Evolutionary conservation across 2,329 filamentous ascomycete species (phyloP).

Genomic region (Aspergillus neotritici): DNA sequence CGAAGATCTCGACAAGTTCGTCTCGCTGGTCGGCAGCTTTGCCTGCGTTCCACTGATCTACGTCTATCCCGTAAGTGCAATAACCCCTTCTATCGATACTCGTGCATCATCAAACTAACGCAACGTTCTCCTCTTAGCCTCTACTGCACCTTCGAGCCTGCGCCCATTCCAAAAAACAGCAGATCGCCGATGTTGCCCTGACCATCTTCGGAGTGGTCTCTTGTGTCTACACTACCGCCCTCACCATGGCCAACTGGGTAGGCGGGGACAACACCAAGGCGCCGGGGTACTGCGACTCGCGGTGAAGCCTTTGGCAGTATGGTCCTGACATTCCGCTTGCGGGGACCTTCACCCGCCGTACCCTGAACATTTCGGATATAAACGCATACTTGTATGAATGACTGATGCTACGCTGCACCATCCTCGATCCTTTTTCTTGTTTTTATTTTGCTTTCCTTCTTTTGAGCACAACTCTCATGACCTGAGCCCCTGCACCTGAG

Average conservation of each 20-base stretch:
- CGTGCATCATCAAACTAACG: not conserved
- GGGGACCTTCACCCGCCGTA: not conserved
- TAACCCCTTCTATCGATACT: not conserved
- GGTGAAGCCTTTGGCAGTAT: not conserved
- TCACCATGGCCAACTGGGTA: conserved; percentile 86
- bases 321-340: not conserved
- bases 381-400: conserved; percentile 6
- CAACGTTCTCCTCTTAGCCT: conserved; percentile 52
- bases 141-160: conserved; percentile 82
- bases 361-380: not conserved
- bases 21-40: conserved; percentile 92
- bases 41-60: conserved; percentile 96
- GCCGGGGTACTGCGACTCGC: conserved; percentile 59
- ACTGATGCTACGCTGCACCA: conserved; percentile 7
- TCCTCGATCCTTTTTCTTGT: conserved; percentile 1
- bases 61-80: conserved; percentile 80
- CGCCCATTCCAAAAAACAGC: conserved; percentile 62
- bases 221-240: conserved; percentile 84
- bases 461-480: too few species aligned
- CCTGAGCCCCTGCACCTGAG: too few species aligned
- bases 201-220: conserved; percentile 76
- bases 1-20: conserved; percentile 93
- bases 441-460: not conserved
- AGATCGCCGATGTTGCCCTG: conserved; percentile 65
- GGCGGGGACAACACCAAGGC: conserved; percentile 48